Conservation (phyloP, 768 basidiomycete genomes). For the Chalciporus piperatus region DNA sequence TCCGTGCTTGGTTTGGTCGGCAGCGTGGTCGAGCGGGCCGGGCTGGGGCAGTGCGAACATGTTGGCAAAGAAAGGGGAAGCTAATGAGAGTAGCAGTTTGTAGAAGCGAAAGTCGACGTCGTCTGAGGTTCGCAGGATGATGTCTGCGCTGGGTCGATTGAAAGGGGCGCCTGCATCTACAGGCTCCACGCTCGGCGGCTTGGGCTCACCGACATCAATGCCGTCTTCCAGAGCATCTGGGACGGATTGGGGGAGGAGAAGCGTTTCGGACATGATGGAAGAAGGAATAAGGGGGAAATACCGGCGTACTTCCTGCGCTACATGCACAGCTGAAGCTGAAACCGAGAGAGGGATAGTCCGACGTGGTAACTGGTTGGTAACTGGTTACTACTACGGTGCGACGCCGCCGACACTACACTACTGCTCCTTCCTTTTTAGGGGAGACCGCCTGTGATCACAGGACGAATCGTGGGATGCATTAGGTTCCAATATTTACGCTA, state of each 20-base stretch:
- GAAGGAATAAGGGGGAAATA: neutral
- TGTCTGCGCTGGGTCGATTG: conserved; percentile 46
- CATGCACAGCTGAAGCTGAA: conserved; percentile 10
- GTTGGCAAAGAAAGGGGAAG: conserved; percentile 56
- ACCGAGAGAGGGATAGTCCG: conserved; percentile 3
- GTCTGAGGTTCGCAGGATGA: conserved; percentile 56
- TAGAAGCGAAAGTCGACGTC: conserved; percentile 49
- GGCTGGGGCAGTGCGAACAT: conserved; percentile 55
- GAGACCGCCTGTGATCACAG: no score
- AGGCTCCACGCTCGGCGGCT: conserved; percentile 8
- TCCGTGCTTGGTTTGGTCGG: conserved; percentile 31
- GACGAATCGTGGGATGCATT: no score
- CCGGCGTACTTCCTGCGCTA: neutral
- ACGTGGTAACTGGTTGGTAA: conserved; percentile 5
- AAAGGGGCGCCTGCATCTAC: conserved; percentile 41
- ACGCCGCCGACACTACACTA: no score
- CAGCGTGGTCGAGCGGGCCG: conserved; percentile 21
- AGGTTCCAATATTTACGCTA: no score
- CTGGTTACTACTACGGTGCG: no score
- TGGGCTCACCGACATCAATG: conserved; percentile 1
- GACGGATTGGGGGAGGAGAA: conserved; percentile 3
- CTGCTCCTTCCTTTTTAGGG: conserved; percentile 1
- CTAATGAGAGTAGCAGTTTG: conserved; percentile 51
- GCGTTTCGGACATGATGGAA: conserved; percentile 15
- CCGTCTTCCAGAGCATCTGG: conserved; percentile 2